Evolutionary conservation across 2,329 filamentous ascomycete species (phyloP).

Genomic region (Fonsecaea pugnacius): DNA sequence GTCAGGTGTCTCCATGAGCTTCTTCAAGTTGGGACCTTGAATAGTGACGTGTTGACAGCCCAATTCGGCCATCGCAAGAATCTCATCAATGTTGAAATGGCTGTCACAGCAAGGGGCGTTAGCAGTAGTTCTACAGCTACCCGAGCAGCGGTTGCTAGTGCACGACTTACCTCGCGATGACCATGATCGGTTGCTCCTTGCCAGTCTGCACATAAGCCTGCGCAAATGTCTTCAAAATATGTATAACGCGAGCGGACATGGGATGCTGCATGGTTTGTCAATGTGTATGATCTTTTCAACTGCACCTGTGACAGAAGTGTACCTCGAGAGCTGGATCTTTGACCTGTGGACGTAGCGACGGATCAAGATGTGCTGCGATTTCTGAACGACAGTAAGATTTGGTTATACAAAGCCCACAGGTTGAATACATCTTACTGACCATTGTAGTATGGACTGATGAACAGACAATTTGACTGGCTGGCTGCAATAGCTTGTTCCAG

Average conservation of each 20-base stretch:
- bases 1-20: slow-evolving; percentile 13
- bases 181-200: slow-evolving; percentile 13
- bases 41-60: slow-evolving; percentile 19
- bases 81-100: slow-evolving; percentile 14
- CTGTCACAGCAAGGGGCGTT: neutral
- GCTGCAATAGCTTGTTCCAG: slow-evolving; percentile 65
- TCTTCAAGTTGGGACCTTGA: slow-evolving; percentile 9
- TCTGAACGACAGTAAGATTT: slow-evolving; percentile 5
- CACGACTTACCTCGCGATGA: slow-evolving; percentile 9
- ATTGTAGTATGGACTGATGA: slow-evolving; percentile 59
- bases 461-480: slow-evolving; percentile 61
- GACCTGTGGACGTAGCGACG: slow-evolving; percentile 9
- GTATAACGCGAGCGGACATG: slow-evolving; percentile 11
- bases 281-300: neutral
- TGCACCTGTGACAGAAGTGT: neutral
- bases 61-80: slow-evolving; percentile 19
- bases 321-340: slow-evolving; percentile 18
- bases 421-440: neutral
- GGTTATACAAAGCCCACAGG: too few species aligned
- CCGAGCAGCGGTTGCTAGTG: neutral
- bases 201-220: slow-evolving; percentile 7
- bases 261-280: slow-evolving; percentile 9
- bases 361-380: slow-evolving; percentile 11
- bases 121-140: neutral
- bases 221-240: slow-evolving; percentile 11